Percentiles rank a stretch among this genome's conserved stretches.
These are phyloP conservation scores for Firmiana major DNA, from an alignment of 345 rosid species.

Conservation along the genomic window DNA sequence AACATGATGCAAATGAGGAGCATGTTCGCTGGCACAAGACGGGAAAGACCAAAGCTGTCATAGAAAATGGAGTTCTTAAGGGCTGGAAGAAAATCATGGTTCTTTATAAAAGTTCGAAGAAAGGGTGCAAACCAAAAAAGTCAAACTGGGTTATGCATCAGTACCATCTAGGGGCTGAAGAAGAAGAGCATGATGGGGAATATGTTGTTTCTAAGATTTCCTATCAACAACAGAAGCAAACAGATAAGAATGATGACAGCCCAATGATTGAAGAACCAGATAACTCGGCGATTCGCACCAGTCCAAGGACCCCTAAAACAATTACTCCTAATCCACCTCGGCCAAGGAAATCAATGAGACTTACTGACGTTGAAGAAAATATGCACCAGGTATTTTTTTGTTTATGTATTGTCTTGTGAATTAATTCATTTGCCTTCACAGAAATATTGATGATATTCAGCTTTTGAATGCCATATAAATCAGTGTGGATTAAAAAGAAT, in stretches of 20 bases:
- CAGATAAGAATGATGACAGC: conserved; percentile 28
- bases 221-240: conserved; percentile 56
- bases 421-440: neutral
- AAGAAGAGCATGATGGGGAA: conserved; percentile 65
- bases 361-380: conserved; percentile 31
- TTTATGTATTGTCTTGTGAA: neutral
- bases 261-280: conserved; percentile 34
- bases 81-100: conserved; percentile 96
- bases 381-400: conserved; percentile 34
- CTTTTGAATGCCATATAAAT: too few relatives aligned
- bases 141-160: conserved; percentile 90
- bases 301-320: conserved; percentile 73
- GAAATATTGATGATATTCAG: neutral
- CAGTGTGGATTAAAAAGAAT: neutral
- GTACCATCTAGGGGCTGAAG: conserved; percentile 76
- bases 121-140: conserved; percentile 67
- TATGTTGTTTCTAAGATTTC: conserved; percentile 74
- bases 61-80: conserved; percentile 52
- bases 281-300: conserved; percentile 32
- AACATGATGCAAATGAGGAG: conserved; percentile 39
- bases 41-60: conserved; percentile 70
- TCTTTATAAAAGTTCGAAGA: conserved; percentile 69
- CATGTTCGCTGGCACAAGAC: conserved; percentile 98
- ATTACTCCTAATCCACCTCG: conserved; percentile 61
- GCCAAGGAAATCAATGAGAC: conserved; percentile 16